Evolutionary conservation across 345 rosid species (phyloP), one percentile per base, ranked within the genome.

Genomic region (Psidium guajava): DNA sequence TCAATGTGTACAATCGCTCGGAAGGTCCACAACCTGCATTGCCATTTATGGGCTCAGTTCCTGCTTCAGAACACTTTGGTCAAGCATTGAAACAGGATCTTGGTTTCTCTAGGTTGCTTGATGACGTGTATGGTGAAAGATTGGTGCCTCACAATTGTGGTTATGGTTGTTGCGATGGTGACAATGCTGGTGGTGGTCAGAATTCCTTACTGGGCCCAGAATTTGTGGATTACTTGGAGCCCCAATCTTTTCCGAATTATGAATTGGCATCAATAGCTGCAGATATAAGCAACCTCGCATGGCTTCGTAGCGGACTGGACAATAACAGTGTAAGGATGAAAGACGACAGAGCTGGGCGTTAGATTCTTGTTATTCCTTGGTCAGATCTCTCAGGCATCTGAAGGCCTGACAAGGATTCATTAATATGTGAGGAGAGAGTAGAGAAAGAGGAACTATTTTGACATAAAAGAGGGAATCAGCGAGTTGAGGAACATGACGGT

Each of bases 241-340:
- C 93, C 44, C 92, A 93, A 49, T 77, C 93, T 80, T 91, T 92
- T 86, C 93, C 98, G 44, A 94, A 91, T 86, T 93, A 88, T 64
- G 98, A 96, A 86, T 90, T 96, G 93, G 97, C 97, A 84, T 90
- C 96, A 27, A 91, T 95, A 86, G 93, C 95, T 55, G 91, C 97
- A 25, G 96, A 95, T 64, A 95, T 95, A 85, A 94, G 98, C 87
- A 95, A 93, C 85, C 89, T 91, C 27, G 99, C 97, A 82, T 96
- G 98, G 99, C 88, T 95, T 61, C 93, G 92, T 86, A 95, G 98
- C 81, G 98, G 98, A 54, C 88, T 96, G 90, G 94, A 94, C 84
- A 93, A 90, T 88, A 91, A 90, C 54, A 92, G 87, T 85, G 88
- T 89, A 40, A 84, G 84, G 86, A 87, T 77, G 36, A 91, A 89